Evolutionary conservation across 2,329 filamentous ascomycete species (phyloP).

Genomic region (Microdochium nivale): DNA sequence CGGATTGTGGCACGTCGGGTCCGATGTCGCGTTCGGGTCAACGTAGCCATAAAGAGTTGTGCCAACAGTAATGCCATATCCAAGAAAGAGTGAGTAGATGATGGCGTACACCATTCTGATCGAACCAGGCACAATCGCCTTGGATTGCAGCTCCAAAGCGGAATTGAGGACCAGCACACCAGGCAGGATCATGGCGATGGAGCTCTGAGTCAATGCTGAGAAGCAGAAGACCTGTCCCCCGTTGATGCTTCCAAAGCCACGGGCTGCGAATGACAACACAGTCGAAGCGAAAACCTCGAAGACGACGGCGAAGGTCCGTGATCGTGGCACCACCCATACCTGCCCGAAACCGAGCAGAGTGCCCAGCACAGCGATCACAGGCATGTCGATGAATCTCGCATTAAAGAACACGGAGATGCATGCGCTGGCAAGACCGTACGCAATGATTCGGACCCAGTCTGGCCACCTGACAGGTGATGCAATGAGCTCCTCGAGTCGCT

Average conservation of each 20-base stretch:
- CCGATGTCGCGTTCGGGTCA: conserved; percentile 31
- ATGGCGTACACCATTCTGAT: conserved; percentile 67
- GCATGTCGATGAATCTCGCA: conserved; percentile 68
- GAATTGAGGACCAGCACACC: conserved; percentile 49
- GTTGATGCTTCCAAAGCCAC: conserved; percentile 59
- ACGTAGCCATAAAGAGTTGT: conserved; percentile 43
- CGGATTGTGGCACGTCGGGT: conserved; percentile 32
- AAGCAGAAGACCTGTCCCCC: conserved; percentile 58
- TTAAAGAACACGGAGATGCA: conserved; percentile 73
- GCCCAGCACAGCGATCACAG: conserved; percentile 68
- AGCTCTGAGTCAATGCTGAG: conserved; percentile 62
- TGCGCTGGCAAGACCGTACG: conserved; percentile 70
- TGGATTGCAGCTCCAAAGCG: conserved; percentile 58
- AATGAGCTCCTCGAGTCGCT: conserved; percentile 44
- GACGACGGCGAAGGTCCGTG: conserved; percentile 55
- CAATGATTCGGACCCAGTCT: conserved; percentile 44
- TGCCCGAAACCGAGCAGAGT: conserved; percentile 67
- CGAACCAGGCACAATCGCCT: conserved; percentile 59
- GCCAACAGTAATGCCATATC: conserved; percentile 60
- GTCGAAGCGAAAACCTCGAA: conserved; percentile 49
- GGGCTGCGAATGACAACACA: conserved; percentile 58
- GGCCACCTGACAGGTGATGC: conserved; percentile 45
- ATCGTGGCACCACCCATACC: conserved; percentile 64
- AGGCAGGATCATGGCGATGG: conserved; percentile 66
- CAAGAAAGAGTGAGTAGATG: conserved; percentile 62